Percentiles rank a stretch among this genome's conserved stretches.
phyloP scores from a whole-genome alignment of 306 rosid genomes.

The Coriaria nepalensis region DNA sequence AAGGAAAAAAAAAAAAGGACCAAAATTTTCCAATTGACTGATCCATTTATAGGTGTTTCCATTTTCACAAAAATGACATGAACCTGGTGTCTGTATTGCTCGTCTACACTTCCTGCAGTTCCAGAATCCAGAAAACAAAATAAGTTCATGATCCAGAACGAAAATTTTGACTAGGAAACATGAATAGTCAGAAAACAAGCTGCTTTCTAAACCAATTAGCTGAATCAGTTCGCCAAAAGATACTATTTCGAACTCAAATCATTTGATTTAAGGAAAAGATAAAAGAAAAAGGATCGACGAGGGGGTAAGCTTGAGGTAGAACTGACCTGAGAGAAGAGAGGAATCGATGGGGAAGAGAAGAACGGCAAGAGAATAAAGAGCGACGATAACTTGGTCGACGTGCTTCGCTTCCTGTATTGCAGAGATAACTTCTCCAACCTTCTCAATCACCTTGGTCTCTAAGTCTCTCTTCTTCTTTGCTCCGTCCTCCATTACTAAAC shows the following conservation, averaged over 20 bases:
- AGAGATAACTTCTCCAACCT: constrained; percentile 54
- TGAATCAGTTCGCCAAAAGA: too few species aligned
- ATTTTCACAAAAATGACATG: constrained; percentile 16
- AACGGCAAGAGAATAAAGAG: constrained; percentile 57
- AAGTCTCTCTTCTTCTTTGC: constrained; percentile 28
- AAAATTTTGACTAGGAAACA: too few species aligned
- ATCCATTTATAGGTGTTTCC: too few species aligned
- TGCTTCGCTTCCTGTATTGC: constrained; percentile 40
- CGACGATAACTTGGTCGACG: constrained; percentile 60
- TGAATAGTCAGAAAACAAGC: not conserved
- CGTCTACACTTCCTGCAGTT: constrained; percentile 45
- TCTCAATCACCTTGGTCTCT: constrained; percentile 32
- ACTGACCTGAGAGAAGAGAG: constrained; percentile 51
- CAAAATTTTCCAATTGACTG: not conserved
- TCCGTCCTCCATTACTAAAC: constrained; percentile 30
- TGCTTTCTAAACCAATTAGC: too few species aligned
- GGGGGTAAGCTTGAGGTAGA: not conserved
- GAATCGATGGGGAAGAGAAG: constrained; percentile 59
- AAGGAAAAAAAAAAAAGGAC: not conserved
- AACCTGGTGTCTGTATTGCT: constrained; percentile 58
- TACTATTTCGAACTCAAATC: too few species aligned
- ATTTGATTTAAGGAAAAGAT: too few species aligned
- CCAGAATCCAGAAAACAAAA: constrained; percentile 6
- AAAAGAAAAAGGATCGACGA: not conserved
- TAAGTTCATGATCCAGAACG: too few species aligned